Conservation (phyloP, 805 yeast species). For the Metschnikowia lachancei region DNA sequence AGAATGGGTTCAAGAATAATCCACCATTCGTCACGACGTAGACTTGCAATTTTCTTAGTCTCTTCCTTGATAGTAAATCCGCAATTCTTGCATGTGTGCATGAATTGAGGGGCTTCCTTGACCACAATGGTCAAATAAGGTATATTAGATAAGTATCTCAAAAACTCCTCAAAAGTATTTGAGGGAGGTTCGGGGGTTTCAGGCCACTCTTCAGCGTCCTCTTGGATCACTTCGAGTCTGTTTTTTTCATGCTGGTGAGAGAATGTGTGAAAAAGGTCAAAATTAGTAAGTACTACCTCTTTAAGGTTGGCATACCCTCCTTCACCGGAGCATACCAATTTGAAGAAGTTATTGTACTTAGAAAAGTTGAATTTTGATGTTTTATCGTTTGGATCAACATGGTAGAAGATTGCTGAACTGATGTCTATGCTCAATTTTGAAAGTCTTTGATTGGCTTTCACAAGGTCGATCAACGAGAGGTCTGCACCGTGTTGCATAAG, state of each 20-base stretch:
- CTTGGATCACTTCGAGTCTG: conserved; percentile 11
- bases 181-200: conserved; percentile 21
- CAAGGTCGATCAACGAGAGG: conserved; percentile 48
- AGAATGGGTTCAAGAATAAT: conserved; percentile 20
- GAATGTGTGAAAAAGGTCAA: conserved; percentile 28
- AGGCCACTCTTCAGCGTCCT: conserved; percentile 20
- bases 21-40: conserved; percentile 20
- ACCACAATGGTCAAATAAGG: conserved; percentile 25
- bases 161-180: conserved; percentile 24
- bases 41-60: conserved; percentile 12
- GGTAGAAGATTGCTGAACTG: conserved; percentile 45
- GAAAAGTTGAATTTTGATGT: conserved; percentile 30
- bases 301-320: conserved; percentile 31
- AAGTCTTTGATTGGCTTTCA: conserved; percentile 36
- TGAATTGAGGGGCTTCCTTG: conserved; percentile 21
- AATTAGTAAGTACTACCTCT: conserved; percentile 29
- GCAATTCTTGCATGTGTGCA: conserved; percentile 35
- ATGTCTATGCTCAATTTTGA: conserved; percentile 46
- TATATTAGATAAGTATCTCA: conserved; percentile 24
- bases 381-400: conserved; percentile 14
- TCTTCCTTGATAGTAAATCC: conserved; percentile 23
- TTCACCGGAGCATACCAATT: conserved; percentile 34
- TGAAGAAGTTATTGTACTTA: conserved; percentile 27
- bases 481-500: conserved; percentile 44
- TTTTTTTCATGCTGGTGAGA: conserved; percentile 18